Evolutionary conservation across 1,284 basidiomycete species (phyloP).

Genomic region (Rhodotorula sp.): DNA sequence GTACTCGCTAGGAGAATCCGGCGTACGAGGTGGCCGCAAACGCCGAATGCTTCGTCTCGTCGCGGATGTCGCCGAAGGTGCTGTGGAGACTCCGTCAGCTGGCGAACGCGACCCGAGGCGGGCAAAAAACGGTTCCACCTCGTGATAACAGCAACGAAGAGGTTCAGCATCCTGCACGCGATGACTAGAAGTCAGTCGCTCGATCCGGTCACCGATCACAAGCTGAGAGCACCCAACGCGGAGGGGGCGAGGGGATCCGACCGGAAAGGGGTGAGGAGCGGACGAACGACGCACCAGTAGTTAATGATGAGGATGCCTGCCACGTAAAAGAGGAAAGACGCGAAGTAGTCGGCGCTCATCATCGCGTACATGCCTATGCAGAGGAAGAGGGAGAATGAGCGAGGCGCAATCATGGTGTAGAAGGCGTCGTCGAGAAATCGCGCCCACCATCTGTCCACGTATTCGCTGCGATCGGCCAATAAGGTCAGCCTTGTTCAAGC

Average conservation of each 20-base stretch:
- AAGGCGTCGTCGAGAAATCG: no score
- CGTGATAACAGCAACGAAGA: slow-evolving; percentile 83
- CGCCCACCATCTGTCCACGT: slow-evolving; percentile 50
- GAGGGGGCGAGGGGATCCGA: neutral
- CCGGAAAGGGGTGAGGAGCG: neutral
- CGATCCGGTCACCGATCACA: no score
- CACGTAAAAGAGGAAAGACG: slow-evolving; percentile 86
- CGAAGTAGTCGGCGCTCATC: slow-evolving; percentile 88
- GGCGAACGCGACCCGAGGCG: no score
- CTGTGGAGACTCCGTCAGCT: neutral
- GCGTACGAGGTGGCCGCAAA: slow-evolving; percentile 59
- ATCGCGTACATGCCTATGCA: slow-evolving; percentile 76
- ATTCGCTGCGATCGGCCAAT: slow-evolving; percentile 47
- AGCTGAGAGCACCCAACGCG: slow-evolving; percentile 56
- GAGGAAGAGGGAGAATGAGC: no score
- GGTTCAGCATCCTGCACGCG: slow-evolving; percentile 5
- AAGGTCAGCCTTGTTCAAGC: neutral
- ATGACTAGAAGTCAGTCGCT: neutral
- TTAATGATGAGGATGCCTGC: slow-evolving; percentile 78
- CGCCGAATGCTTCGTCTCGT: slow-evolving; percentile 85
- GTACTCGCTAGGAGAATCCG: neutral
- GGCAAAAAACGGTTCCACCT: slow-evolving; percentile 50
- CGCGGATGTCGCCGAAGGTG: slow-evolving; percentile 85
- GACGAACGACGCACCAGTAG: slow-evolving; percentile 65
- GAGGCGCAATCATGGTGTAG: neutral